Evolutionary conservation across 805 yeast genomes (phyloP), one percentile per base, ranked within the genome.

Genomic region (Lipomyces mesembrius): DNA sequence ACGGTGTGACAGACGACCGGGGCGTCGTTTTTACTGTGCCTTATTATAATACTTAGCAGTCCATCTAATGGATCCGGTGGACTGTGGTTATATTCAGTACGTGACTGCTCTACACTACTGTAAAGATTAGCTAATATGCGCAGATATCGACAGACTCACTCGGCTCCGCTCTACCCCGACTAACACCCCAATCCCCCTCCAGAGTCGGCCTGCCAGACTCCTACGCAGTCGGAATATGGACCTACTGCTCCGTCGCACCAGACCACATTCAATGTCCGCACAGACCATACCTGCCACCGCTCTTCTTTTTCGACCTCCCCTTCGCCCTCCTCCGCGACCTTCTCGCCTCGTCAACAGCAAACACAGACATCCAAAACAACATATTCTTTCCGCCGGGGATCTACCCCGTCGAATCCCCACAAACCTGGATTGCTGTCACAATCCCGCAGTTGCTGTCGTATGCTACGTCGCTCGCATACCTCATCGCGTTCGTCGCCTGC

Each of bases 161-260:
- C 3, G 71, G 71, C 7, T 43, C 64, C 5, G 68, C 69, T 14
- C 56, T 67, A 1, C 71, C 71, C 12, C 52, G 22, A 17, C 60
- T 67, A 1, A 34, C 66, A 9, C 71, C 71, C 3, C 22, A 46
- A 6, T 32, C 64, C 8, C 66, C 69, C 3, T 39, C 66, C 2
- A 14, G 59, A 17, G 71, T 62, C 49, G 71, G 71, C 29, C 61
- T 67, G 3, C 71, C 71, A 14, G 71, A 67, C n/a, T 52, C 54
- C 9, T 67, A 67, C 61, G 49, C 37, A 20, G 66, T 65, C 61
- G 71, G 71, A 3, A 46, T 67, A 20, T 67, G 71, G 71, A 59
- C 71, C 5, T 67, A 62, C 55, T 67, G 71, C 57, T 54, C 54
- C 12, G 32, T 22, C 14, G 22, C 14, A 34, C 6, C 53, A 34